phyloP scores from a whole-genome alignment of 306 rosid species.

The Citrullus mucosospermus region DNA sequence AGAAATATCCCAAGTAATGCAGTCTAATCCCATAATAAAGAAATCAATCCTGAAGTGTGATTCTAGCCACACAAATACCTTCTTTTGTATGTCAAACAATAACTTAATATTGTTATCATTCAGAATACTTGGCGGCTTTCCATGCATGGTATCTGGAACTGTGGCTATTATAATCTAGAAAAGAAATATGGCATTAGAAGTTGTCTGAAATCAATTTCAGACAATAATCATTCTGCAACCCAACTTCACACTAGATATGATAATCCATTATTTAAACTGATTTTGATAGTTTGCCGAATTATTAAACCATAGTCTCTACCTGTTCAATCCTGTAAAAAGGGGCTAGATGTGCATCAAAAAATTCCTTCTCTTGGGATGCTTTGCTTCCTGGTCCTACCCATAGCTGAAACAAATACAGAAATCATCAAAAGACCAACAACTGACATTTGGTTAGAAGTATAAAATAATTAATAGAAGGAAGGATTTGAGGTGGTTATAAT shows the following conservation, averaged over 20 bases:
- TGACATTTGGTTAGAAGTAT: background rate
- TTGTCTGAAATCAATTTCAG: background rate
- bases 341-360: conserved; percentile 81
- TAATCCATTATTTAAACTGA: background rate
- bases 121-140: conserved; percentile 62
- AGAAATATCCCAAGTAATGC: background rate
- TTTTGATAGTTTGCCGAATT: background rate
- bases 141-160: conserved; percentile 41
- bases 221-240: background rate
- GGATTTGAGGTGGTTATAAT: background rate
- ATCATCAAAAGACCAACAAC: background rate
- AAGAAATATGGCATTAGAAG: conserved; percentile 4
- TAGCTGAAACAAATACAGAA: conserved; percentile 42
- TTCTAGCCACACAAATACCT: conserved; percentile 30
- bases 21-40: background rate
- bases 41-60: background rate
- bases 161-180: conserved; percentile 72
- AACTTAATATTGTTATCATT: conserved; percentile 71
- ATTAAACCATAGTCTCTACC: conserved; percentile 27
- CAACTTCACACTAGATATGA: background rate
- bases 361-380: conserved; percentile 83
- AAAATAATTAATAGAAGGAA: background rate
- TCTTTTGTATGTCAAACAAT: conserved; percentile 82
- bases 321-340: conserved; percentile 99
- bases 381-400: conserved; percentile 99